These are phyloP conservation scores for Fusarium zealandicum DNA, from an alignment of 2,329 filamentous ascomycete genomes.

Conservation along the genomic window DNA sequence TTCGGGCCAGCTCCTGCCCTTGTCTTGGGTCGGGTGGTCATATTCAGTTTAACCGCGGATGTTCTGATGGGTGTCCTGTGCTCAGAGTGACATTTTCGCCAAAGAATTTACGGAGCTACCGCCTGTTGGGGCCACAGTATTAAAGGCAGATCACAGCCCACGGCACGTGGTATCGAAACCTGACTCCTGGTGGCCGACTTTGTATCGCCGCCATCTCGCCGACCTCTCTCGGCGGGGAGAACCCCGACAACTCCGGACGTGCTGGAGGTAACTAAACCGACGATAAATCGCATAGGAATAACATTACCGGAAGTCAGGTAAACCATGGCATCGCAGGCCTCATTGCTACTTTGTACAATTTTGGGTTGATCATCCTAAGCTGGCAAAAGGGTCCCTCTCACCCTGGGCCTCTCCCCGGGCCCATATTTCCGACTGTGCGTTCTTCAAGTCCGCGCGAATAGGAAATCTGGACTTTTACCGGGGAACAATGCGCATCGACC, in stretches of 20 bases:
- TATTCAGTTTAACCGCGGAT: constrained; percentile 13
- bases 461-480: constrained; percentile 4
- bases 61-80: no score
- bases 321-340: neutral
- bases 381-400: neutral
- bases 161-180: constrained; percentile 19
- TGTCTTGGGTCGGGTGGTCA: no score
- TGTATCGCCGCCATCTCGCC: neutral
- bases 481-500: neutral
- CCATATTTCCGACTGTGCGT: constrained; percentile 23
- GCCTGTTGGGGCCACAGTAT: no score
- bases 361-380: neutral
- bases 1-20: neutral
- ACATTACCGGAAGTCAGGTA: neutral
- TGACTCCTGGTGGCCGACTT: constrained; percentile 4
- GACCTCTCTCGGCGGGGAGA: constrained; percentile 22
- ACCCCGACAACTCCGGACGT: constrained; percentile 17
- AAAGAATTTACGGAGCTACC: neutral
- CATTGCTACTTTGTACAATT: neutral
- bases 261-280: neutral
- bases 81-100: no score
- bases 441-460: constrained; percentile 30
- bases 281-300: neutral
- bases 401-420: constrained; percentile 3
- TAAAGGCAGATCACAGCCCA: constrained; percentile 4